A percentile compares a stretch with the other conserved stretches of the same genome.
Evolutionary conservation across 805 yeast species (phyloP).

Genomic region (Naumovozyma baii): DNA sequence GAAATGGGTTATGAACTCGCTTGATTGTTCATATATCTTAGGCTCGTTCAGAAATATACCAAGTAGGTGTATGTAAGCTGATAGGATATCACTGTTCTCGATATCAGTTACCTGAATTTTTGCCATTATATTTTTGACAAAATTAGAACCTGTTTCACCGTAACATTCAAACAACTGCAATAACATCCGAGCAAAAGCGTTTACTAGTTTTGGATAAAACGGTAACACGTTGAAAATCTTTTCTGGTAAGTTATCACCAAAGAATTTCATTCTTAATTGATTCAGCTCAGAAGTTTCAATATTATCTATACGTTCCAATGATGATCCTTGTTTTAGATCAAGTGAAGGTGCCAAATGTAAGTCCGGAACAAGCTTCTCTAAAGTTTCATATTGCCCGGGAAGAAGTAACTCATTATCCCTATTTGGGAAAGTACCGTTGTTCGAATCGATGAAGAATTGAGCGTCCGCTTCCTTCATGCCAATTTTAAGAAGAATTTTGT

Average conservation of each 20-base stretch:
- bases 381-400: neutral
- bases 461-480: conserved; percentile 30
- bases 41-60: conserved; percentile 36
- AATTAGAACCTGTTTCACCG: conserved; percentile 29
- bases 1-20: conserved; percentile 30
- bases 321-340: neutral
- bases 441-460: conserved; percentile 21
- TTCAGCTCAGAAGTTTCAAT: conserved; percentile 27
- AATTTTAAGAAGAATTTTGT: conserved; percentile 13
- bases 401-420: neutral
- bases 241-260: conserved; percentile 30
- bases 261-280: conserved; percentile 31
- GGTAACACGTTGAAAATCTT: conserved; percentile 37
- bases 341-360: too few relatives aligned
- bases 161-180: conserved; percentile 28
- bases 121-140: conserved; percentile 31
- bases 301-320: neutral
- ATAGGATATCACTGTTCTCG: conserved; percentile 23
- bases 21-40: conserved; percentile 30
- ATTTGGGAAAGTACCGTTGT: conserved; percentile 28
- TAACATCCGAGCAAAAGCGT: conserved; percentile 34
- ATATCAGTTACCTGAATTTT: conserved; percentile 33
- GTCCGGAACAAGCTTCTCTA: neutral
- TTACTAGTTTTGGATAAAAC: conserved; percentile 33
- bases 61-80: conserved; percentile 36